Percentiles rank a stretch among this genome's conserved stretches.
Conservation (phyloP, 352 stramenopile species). For the Phytophthora macrochlamydospora region DNA sequence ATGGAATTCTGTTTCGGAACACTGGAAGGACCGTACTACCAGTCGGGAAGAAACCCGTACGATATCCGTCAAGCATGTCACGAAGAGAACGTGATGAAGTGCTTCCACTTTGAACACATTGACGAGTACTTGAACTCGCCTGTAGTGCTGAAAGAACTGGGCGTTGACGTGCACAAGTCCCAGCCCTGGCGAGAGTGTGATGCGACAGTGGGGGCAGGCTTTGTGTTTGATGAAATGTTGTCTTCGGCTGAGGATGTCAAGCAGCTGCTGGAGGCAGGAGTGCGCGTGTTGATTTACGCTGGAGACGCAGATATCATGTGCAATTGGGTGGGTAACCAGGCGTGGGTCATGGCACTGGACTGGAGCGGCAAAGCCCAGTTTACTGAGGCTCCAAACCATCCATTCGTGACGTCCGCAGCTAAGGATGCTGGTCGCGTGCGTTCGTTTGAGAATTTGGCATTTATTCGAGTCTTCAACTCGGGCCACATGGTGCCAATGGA, state of each 20-base stretch:
- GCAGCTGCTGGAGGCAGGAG: slow-evolving; percentile 75
- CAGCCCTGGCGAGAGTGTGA: slow-evolving; percentile 93
- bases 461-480: slow-evolving; percentile 93
- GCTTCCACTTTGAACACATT: slow-evolving; percentile 75
- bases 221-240: slow-evolving; percentile 94
- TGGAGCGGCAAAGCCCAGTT: slow-evolving; percentile 93
- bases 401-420: slow-evolving; percentile 30
- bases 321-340: slow-evolving; percentile 97
- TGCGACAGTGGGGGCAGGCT: slow-evolving; percentile 90
- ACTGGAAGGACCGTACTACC: slow-evolving; percentile 55
- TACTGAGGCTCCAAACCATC: slow-evolving; percentile 50
- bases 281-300: slow-evolving; percentile 94
- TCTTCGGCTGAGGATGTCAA: slow-evolving; percentile 90
- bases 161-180: slow-evolving; percentile 50
- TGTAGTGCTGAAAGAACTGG: slow-evolving; percentile 34
- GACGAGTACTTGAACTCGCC: slow-evolving; percentile 75
- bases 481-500: slow-evolving; percentile 96
- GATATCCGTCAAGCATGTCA: slow-evolving; percentile 69
- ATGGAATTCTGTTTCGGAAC: slow-evolving; percentile 63
- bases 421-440: slow-evolving; percentile 48
- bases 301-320: slow-evolving; percentile 98
- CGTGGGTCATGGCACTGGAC: slow-evolving; percentile 92
- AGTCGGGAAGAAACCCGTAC: slow-evolving; percentile 68
- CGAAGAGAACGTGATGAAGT: slow-evolving; percentile 60
- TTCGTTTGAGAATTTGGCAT: slow-evolving; percentile 81